These are phyloP conservation scores for Ramaria sp. DNA, from an alignment of 768 basidiomycete species.

Conservation along the genomic window DNA sequence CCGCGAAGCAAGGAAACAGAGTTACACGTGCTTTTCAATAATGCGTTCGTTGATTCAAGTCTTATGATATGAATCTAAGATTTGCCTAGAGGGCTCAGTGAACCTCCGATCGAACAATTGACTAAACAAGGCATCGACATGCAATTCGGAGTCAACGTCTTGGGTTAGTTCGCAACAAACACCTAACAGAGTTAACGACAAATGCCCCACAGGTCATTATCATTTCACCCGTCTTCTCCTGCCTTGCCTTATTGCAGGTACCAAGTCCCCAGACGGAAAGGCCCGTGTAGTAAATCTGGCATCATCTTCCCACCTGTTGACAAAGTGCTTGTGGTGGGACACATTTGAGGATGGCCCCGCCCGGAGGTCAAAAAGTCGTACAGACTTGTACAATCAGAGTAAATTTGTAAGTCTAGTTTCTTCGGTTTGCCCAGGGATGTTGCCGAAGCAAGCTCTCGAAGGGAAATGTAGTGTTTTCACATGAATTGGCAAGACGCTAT, in stretches of 20 bases:
- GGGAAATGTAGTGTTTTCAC: conserved; percentile 33
- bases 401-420: conserved; percentile 33
- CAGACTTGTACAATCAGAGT: conserved; percentile 23
- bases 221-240: conserved; percentile 45
- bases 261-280: conserved; percentile 28
- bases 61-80: not conserved
- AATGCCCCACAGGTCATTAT: conserved; percentile 49
- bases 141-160: conserved; percentile 43
- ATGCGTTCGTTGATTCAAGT: conserved; percentile 26
- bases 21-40: conserved; percentile 40
- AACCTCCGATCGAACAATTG: not conserved
- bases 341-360: conserved; percentile 27
- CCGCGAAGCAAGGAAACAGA: conserved; percentile 29
- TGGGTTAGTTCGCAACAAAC: no score
- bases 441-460: conserved; percentile 11
- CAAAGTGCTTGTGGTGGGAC: conserved; percentile 25
- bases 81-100: conserved; percentile 9
- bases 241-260: conserved; percentile 32
- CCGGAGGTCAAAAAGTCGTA: conserved; percentile 16
- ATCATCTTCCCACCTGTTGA: conserved; percentile 21
- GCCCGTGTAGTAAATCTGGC: conserved; percentile 41
- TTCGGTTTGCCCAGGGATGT: not conserved
- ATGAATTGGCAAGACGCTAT: conserved; percentile 37
- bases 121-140: not conserved
- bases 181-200: no score